Evolutionary conservation across 257 asterid genomes (phyloP), one percentile per base, ranked within the genome.

Genomic region (Solanum dulcamara): DNA sequence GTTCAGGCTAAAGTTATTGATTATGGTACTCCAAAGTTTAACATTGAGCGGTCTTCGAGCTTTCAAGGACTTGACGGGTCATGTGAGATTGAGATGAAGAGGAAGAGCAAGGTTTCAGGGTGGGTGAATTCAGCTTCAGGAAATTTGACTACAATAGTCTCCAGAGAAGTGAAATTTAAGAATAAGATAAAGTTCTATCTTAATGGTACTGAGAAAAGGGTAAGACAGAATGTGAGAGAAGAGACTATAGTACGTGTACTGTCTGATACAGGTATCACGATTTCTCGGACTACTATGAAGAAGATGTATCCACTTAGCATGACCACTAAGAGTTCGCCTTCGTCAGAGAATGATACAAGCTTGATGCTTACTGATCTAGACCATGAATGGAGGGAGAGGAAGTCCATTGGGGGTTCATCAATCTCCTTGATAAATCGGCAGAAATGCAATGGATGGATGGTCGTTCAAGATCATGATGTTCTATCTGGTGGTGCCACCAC

Each of bases 51-150:
- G 0, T 87, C 85, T 26, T 86, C 85, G 1, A 83, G 55, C 62
- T 95, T 88, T 62, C 14, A 72, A 1, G 87, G 89, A 64, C 93
- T 93, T 11, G 92, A 94, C 68, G 98, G 97, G 22, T 55, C 91
- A 20, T 92, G 89, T 48, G 89, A 89, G 88, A 81, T 91, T 24
- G 93, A 92, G 80, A 88, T 88, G 84, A 84, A 87, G 88, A 88
- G 94, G 87, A 86, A 89, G 86, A 86, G 89, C 10, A 86, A 88
- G 88, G 85, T 86, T 75, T 91, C 93, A 2, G 97, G 97, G 53
- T 95, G 99, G 99, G 97, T 96, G 91, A 88, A 86, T 67, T 91
- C 93, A 9, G 90, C 92, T 64, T 90, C 92, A 22, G 99, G 99
- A 22, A 93, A 95, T 84, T 89, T 94, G 4, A 94, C 98, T 15